These are phyloP conservation scores for Neurospora africana DNA, from an alignment of 495 filamentous ascomycete genomes.

Conservation along the genomic window DNA sequence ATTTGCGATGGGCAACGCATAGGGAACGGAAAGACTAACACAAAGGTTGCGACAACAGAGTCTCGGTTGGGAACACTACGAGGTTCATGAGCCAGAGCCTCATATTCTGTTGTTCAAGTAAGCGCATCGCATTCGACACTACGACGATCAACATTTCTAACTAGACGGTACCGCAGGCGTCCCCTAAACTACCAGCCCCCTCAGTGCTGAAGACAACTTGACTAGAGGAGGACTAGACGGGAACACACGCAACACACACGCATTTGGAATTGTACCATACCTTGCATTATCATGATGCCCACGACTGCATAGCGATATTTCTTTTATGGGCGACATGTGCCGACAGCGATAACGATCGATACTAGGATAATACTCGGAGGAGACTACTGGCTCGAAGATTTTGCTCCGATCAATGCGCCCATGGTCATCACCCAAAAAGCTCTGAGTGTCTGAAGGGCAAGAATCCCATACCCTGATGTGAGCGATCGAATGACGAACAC, in stretches of 20 bases:
- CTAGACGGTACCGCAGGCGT: conserved; percentile 40
- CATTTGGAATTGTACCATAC: conserved; percentile 12
- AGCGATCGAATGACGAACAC: background rate
- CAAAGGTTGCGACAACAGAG: conserved; percentile 44
- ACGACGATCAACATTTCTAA: background rate
- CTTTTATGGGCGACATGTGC: background rate
- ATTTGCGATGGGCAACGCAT: background rate
- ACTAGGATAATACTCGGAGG: background rate
- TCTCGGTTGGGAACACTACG: conserved; percentile 97
- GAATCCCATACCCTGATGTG: background rate
- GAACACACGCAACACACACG: background rate
- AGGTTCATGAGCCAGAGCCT: conserved; percentile 96
- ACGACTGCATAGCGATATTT: conserved; percentile 32
- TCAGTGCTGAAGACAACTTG: conserved; percentile 23
- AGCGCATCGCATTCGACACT: conserved; percentile 21
- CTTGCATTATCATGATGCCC: conserved; percentile 19
- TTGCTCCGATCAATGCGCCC: background rate
- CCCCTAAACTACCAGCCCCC: conserved; percentile 80
- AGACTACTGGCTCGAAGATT: background rate
- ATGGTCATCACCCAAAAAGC: background rate
- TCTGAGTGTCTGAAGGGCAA: background rate
- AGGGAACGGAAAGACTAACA: background rate
- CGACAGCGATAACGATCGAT: background rate
- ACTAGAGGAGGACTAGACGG: background rate
- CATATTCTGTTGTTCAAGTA: conserved; percentile 98